Percentiles rank a stretch among this genome's conserved stretches.
Evolutionary conservation across 2,329 filamentous ascomycete species (phyloP).

Genomic region (Sclerotinia minor): DNA sequence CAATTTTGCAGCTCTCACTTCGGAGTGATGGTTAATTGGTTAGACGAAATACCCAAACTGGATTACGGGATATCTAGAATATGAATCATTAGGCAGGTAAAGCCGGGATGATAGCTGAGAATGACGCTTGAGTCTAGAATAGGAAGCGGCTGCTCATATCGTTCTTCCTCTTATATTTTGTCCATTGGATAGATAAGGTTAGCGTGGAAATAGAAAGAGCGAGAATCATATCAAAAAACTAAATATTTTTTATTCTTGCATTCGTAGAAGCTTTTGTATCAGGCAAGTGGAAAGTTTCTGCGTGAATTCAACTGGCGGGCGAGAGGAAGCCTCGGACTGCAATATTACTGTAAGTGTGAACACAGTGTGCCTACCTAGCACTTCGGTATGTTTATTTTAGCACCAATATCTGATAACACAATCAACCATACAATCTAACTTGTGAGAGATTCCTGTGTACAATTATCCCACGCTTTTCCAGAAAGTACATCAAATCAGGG

Average conservation of each 20-base stretch:
- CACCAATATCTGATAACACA: background rate
- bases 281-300: background rate
- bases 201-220: background rate
- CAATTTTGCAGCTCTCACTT: no score
- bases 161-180: background rate
- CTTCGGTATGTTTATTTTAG: background rate
- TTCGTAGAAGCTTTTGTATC: background rate
- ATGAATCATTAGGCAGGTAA: background rate
- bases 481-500: no score
- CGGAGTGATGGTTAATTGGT: background rate
- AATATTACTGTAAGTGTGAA: no score
- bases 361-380: background rate
- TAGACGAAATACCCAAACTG: background rate
- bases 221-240: background rate
- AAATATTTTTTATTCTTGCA: background rate
- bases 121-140: background rate
- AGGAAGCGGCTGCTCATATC: background rate
- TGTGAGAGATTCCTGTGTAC: background rate
- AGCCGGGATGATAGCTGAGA: background rate
- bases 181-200: background rate
- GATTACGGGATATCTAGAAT: background rate
- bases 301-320: no score
- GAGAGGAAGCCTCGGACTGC: background rate
- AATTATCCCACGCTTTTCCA: background rate
- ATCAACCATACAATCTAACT: background rate